Evolutionary conservation across 257 asterid genomes (phyloP), one percentile per base, ranked within the genome.

Genomic region (Przewalskia tangutica): DNA sequence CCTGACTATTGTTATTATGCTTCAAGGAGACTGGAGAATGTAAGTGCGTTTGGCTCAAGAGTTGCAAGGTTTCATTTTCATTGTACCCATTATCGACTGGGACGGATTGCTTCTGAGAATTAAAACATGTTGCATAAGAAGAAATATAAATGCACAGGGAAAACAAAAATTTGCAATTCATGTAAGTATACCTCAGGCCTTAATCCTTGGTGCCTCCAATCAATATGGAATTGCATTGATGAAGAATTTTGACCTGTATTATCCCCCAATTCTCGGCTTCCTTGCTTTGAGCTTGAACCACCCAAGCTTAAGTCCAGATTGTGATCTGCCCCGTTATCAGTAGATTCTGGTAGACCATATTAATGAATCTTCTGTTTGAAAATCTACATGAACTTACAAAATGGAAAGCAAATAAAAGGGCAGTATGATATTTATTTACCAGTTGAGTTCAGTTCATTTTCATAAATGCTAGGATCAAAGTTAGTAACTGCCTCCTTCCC

Each of bases 401-500:
- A n/a, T 10, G 18, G 60, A 55, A 56, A 46, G 79, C 16, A 34
- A 68, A 20, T 23, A 58, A 36, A 58, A 14, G 32, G 32, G 50
- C 13, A 16, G 20, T 63, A 36, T 17, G 14, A 20, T 53, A 23
- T 6, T 77, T 53, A 23, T 6, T 77, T 86, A 90, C 97, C 97
- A 76, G 82, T 63, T 27, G 90, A 71, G 75, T 84, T 88, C 58
- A 92, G 93, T 58, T 94, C 94, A 20, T 90, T 87, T 38, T 90
- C 92, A 75, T 93, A 94, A 86, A 89, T 90, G 85, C 87, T 91
- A 84, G 94, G 91, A 85, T 93, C 95, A 80, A 94, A 94, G 86
- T 91, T 93, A 62, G 97, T 93, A 46, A 91, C 96, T 38, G 96
- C 97, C 68, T 92, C 98, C 88, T 91, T 95, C 40, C 98, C 97